These are phyloP conservation scores for Neofusicoccum cordaticola DNA, from an alignment of 2,329 filamentous ascomycete genomes.

Conservation along the genomic window DNA sequence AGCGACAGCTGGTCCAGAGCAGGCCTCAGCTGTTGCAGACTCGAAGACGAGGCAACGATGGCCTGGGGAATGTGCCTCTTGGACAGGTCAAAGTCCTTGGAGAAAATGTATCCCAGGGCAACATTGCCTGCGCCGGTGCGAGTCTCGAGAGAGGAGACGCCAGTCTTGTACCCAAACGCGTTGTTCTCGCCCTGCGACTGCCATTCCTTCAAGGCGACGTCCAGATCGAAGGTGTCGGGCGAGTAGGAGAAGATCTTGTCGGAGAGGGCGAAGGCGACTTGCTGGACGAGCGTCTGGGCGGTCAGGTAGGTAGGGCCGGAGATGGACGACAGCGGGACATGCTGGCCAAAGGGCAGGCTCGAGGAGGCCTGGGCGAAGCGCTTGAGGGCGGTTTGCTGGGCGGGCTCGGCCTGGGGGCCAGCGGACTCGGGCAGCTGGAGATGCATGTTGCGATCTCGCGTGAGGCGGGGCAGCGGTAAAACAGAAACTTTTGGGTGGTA, in stretches of 20 bases:
- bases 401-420: slow-evolving; percentile 31
- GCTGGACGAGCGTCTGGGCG: slow-evolving; percentile 89
- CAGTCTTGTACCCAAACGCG: slow-evolving; percentile 75
- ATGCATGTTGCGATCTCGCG: slow-evolving; percentile 30
- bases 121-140: slow-evolving; percentile 85
- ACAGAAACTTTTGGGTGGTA: slow-evolving; percentile 7
- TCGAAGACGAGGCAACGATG: slow-evolving; percentile 81
- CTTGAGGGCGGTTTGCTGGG: slow-evolving; percentile 26
- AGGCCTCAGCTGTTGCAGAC: slow-evolving; percentile 74
- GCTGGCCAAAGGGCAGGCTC: slow-evolving; percentile 53
- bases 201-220: slow-evolving; percentile 80
- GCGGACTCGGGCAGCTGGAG: slow-evolving; percentile 37
- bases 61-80: slow-evolving; percentile 91
- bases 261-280: slow-evolving; percentile 90
- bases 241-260: slow-evolving; percentile 98
- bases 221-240: slow-evolving; percentile 87
- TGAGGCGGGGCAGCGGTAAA: neutral
- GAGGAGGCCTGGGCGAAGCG: slow-evolving; percentile 44
- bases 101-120: slow-evolving; percentile 95
- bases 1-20: slow-evolving; percentile 88
- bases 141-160: slow-evolving; percentile 79
- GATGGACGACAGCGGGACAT: slow-evolving; percentile 57
- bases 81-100: slow-evolving; percentile 87
- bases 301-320: slow-evolving; percentile 89
- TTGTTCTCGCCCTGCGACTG: slow-evolving; percentile 67